Conservation (phyloP, 1,139 yeast genomes). For the Zygosaccharomyces sapae region DNA sequence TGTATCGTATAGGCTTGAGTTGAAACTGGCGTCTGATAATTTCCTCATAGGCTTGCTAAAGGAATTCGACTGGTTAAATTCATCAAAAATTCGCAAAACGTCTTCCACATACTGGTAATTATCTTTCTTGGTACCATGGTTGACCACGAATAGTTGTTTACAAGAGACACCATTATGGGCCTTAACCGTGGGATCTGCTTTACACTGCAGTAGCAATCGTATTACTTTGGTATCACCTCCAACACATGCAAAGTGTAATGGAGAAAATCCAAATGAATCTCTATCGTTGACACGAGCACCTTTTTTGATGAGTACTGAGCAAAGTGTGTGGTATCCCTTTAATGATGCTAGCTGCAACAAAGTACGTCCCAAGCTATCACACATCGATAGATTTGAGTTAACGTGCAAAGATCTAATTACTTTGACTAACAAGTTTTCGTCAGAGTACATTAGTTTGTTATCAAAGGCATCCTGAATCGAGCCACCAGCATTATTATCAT, state of each 20-base stretch:
- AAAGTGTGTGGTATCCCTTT: slow-evolving; percentile 62
- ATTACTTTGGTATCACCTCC: slow-evolving; percentile 54
- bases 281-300: slow-evolving; percentile 49
- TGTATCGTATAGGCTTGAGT: slow-evolving; percentile 57
- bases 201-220: slow-evolving; percentile 39
- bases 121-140: slow-evolving; percentile 29
- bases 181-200: slow-evolving; percentile 57
- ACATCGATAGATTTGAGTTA: slow-evolving; percentile 67
- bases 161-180: slow-evolving; percentile 53
- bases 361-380: slow-evolving; percentile 80
- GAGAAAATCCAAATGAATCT: slow-evolving; percentile 60
- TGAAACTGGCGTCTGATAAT: slow-evolving; percentile 42
- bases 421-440: slow-evolving; percentile 58
- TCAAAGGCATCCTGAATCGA: slow-evolving; percentile 10
- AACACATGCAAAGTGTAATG: slow-evolving; percentile 80
- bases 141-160: slow-evolving; percentile 44
- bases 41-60: slow-evolving; percentile 17
- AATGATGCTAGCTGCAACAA: slow-evolving; percentile 78
- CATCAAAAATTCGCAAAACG: slow-evolving; percentile 18
- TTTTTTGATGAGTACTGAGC: slow-evolving; percentile 60
- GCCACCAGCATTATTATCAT: slow-evolving; percentile 4
- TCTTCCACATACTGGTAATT: slow-evolving; percentile 20
- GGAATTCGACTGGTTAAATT: slow-evolving; percentile 11
- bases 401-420: slow-evolving; percentile 54
- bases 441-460: slow-evolving; percentile 20